These are phyloP conservation scores for Juglanconis oblonga DNA, from an alignment of 2,329 filamentous ascomycete genomes.

Conservation along the genomic window DNA sequence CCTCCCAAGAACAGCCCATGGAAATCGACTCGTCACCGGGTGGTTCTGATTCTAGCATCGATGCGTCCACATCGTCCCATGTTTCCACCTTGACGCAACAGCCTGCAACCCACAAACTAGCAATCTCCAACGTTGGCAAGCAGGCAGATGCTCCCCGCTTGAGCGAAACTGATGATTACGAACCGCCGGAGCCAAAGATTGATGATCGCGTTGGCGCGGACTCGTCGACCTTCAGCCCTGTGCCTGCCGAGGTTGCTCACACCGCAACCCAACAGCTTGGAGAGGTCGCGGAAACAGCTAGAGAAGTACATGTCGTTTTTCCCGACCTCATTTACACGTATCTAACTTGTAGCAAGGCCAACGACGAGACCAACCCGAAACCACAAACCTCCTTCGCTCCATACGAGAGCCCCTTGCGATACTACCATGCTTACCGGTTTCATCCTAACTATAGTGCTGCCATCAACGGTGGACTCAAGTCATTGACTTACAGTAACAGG, in stretches of 20 bases:
- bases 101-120: not conserved
- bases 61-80: not conserved
- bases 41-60: not conserved
- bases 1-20: conserved; percentile 19
- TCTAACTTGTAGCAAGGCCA: conserved; percentile 24
- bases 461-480: conserved; percentile 76
- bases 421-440: conserved; percentile 86
- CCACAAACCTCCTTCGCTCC: conserved; percentile 37
- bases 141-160: conserved; percentile 14
- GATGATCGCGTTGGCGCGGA: conserved; percentile 19
- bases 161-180: conserved; percentile 50
- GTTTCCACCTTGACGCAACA: not conserved
- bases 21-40: conserved; percentile 18
- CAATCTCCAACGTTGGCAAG: not conserved
- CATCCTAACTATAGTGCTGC: conserved; percentile 71
- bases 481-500: conserved; percentile 88
- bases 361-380: conserved; percentile 9
- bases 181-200: conserved; percentile 45
- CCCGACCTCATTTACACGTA: conserved; percentile 4
- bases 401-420: conserved; percentile 79
- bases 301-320: conserved; percentile 43
- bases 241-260: conserved; percentile 21
- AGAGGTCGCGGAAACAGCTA: conserved; percentile 23
- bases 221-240: conserved; percentile 21
- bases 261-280: conserved; percentile 24